Percentiles rank a stretch among this genome's conserved stretches.
Conservation (phyloP, 805 yeast species). For the Teunomyces barrocoloradensis region DNA sequence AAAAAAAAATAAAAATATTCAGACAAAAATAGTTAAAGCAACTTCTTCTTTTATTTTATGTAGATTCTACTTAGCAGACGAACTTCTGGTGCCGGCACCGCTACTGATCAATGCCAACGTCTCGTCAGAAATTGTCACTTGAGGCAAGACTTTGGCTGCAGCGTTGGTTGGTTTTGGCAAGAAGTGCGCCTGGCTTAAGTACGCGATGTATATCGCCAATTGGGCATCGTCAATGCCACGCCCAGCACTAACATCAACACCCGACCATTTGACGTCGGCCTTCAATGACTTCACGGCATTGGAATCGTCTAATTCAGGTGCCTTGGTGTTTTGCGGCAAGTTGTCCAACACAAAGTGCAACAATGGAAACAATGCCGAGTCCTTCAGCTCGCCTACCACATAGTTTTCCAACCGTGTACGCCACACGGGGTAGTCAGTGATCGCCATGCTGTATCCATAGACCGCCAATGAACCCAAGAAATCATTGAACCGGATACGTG, state of each 20-base stretch:
- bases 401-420: constrained; percentile 67
- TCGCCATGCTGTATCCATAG: constrained; percentile 70
- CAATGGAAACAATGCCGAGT: constrained; percentile 87
- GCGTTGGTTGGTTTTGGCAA: constrained; percentile 61
- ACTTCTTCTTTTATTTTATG: background rate
- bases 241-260: constrained; percentile 66
- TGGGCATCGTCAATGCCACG: constrained; percentile 67
- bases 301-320: constrained; percentile 90
- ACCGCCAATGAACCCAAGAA: constrained; percentile 61
- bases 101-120: constrained; percentile 53
- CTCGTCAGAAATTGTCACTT: constrained; percentile 51
- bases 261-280: constrained; percentile 61
- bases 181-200: constrained; percentile 77
- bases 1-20: background rate
- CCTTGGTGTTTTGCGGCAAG: constrained; percentile 85
- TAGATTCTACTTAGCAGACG: constrained; percentile 43
- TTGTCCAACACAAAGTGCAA: constrained; percentile 92
- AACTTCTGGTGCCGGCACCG: constrained; percentile 76
- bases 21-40: no score
- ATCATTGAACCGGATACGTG: constrained; percentile 78
- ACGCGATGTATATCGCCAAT: constrained; percentile 75
- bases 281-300: constrained; percentile 74
- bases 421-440: constrained; percentile 77
- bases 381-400: constrained; percentile 65
- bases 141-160: constrained; percentile 46